Percentiles rank a stretch among this genome's conserved stretches.
Evolutionary conservation across 2,329 filamentous ascomycete genomes (phyloP).

Genomic region (Exophiala sideris): DNA sequence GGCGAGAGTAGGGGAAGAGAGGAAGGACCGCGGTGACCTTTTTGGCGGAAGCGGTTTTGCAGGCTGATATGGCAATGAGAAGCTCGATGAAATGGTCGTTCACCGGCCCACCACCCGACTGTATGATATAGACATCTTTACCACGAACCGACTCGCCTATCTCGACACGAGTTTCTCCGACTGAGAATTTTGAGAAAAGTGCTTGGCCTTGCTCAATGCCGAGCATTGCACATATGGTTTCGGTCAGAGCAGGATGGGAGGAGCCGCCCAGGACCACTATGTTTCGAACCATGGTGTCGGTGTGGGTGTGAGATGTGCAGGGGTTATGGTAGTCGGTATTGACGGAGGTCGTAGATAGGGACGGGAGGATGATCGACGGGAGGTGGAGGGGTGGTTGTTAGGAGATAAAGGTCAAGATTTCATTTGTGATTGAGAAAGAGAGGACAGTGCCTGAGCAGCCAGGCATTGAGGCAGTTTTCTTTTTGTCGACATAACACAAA

Average conservation of each 20-base stretch:
- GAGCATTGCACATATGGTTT: constrained; percentile 82
- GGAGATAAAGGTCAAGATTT: neutral
- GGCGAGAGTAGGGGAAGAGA: constrained; percentile 92
- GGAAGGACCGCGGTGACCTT: constrained; percentile 91
- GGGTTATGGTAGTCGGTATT: no score
- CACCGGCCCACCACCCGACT: constrained; percentile 85
- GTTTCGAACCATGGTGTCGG: constrained; percentile 74
- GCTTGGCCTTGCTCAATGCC: constrained; percentile 82
- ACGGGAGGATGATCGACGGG: no score
- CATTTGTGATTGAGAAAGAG: neutral
- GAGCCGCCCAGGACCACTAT: constrained; percentile 91
- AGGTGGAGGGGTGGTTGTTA: neutral
- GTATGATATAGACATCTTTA: constrained; percentile 98
- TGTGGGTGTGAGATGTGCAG: neutral
- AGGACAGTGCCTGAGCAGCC: neutral
- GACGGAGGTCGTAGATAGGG: no score
- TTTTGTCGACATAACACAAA: constrained; percentile 13
- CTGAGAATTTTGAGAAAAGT: constrained; percentile 85
- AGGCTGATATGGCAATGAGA: constrained; percentile 97
- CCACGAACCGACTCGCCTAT: constrained; percentile 94
- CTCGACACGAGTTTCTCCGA: constrained; percentile 91
- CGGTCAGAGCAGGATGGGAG: constrained; percentile 83
- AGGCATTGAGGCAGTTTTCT: constrained; percentile 4
- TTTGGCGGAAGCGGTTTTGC: constrained; percentile 89
- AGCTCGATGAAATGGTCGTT: constrained; percentile 97